Percentiles rank a stretch among this genome's conserved stretches.
Conservation (phyloP, 768 basidiomycete species). For the Cyclocybe cylindracea region DNA sequence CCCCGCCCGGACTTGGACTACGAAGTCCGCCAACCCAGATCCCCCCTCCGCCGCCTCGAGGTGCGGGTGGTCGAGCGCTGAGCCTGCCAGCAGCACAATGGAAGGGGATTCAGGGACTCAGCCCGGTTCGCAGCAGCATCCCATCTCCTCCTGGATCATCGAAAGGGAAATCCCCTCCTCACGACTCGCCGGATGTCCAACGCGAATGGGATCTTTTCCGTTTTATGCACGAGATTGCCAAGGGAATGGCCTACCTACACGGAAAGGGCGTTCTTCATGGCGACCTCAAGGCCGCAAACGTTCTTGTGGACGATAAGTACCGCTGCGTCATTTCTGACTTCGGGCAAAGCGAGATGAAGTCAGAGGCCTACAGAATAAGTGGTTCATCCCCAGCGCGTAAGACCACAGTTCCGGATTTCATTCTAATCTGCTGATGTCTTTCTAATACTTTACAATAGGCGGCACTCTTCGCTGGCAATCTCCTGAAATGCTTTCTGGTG, state of each 20-base stretch:
- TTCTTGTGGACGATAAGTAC: conserved; percentile 68
- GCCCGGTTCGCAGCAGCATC: neutral
- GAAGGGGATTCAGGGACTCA: neutral
- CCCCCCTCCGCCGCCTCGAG: conserved; percentile 1
- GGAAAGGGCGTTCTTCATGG: conserved; percentile 70
- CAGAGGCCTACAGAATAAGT: conserved; percentile 66
- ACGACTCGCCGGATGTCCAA: conserved; percentile 11
- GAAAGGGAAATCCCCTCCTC: conserved; percentile 5
- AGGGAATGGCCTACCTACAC: conserved; percentile 85
- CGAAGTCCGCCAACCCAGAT: conserved; percentile 9
- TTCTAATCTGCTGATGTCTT: neutral
- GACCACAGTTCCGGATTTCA: conserved; percentile 16
- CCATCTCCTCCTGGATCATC: conserved; percentile 6
- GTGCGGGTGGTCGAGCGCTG: conserved; percentile 10
- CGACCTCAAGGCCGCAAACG: conserved; percentile 79
- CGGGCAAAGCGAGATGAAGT: conserved; percentile 81
- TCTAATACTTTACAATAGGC: conserved; percentile 31
- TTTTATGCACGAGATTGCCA: conserved; percentile 77
- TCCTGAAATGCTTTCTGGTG: conserved; percentile 63
- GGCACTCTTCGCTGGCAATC: conserved; percentile 74
- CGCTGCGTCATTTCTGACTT: conserved; percentile 82
- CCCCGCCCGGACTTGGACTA: conserved; percentile 20
- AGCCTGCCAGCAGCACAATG: conserved; percentile 13
- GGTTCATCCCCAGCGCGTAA: conserved; percentile 47
- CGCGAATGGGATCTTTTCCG: conserved; percentile 49